Evolutionary conservation across 805 yeast species (phyloP), one percentile per base, ranked within the genome.

Genomic region (Wickerhamiella australiensis): DNA sequence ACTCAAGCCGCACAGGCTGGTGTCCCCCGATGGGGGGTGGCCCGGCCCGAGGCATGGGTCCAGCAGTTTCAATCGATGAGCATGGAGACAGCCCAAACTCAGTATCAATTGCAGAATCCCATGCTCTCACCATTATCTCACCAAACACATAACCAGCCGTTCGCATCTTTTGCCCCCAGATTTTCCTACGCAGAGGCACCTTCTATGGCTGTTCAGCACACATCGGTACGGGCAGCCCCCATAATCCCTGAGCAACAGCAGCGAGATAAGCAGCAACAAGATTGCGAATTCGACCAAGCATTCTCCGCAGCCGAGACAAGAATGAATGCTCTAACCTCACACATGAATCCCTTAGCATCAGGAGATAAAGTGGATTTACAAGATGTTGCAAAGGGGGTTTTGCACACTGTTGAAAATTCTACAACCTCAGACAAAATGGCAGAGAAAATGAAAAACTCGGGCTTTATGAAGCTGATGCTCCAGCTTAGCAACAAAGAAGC

Each of bases 401-500:
- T 56, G 22, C 13, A 50, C 29, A 50, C 52, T 3, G 52, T 55
- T 7, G 47, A 29, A 20, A 47, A 38, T n/a, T 33, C 46, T 13
- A 35, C 52, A 2, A 42, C 51, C 17, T 43, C 54, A 3, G 54
- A 52, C 3, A 51, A 50, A 20, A 51, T 52, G 7, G 47, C 52
- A 5, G 50, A 46, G 15, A 58, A 57, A 35, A 50, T 58, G 50
- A 42, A 51, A 40, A 33, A 49, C 22, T 56, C 61, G 4, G 50
- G 52, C 37, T 58, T 58, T 48, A 48, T 58, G 50, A 38, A 49
- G 3, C 47, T 58, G 26, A 54, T 58, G 57, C 43, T 43, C 18
- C 50, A 53, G 29, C 49, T 58, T 8, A 29, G 46, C 42, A 25
- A 25, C 25, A 41, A 42, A 7, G 22, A 21, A 29, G 49, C 40